Conservation (phyloP, 257 asterid species). For the Echites panduratus region DNA sequence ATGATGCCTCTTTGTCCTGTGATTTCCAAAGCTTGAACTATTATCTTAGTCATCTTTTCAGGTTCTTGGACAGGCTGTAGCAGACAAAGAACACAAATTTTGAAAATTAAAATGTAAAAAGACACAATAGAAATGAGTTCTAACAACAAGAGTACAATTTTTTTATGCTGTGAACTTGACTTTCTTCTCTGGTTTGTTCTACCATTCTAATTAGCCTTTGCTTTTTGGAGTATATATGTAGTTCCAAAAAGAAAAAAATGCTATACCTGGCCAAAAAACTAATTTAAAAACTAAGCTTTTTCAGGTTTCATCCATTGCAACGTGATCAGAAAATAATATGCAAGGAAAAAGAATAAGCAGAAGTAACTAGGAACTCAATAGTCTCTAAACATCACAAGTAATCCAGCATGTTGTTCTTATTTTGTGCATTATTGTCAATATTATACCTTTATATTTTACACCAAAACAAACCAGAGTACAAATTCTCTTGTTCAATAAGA, state of each 20-base stretch:
- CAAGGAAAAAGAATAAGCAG: neutral
- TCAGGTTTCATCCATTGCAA: neutral
- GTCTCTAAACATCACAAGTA: neutral
- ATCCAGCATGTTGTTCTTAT: neutral
- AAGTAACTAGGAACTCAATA: neutral
- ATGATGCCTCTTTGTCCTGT: constrained; percentile 90
- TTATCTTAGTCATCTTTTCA: constrained; percentile 70
- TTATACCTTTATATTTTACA: neutral
- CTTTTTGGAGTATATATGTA: neutral
- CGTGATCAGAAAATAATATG: neutral
- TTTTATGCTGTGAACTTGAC: neutral
- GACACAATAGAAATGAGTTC: neutral
- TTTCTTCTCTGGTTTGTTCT: neutral
- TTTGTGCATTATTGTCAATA: neutral
- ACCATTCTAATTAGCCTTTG: neutral
- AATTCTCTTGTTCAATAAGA: neutral
- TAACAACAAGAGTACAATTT: neutral
- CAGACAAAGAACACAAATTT: constrained; percentile 1
- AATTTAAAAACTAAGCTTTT: neutral
- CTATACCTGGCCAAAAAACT: neutral
- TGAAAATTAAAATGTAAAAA: too few relatives aligned
- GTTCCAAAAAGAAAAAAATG: neutral
- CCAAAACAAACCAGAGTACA: too few relatives aligned
- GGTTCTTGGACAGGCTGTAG: constrained; percentile 86
- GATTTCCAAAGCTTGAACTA: constrained; percentile 68